Evolutionary conservation across 495 filamentous ascomycete species (phyloP).

Genomic region (Talaromyces borbonicus): DNA sequence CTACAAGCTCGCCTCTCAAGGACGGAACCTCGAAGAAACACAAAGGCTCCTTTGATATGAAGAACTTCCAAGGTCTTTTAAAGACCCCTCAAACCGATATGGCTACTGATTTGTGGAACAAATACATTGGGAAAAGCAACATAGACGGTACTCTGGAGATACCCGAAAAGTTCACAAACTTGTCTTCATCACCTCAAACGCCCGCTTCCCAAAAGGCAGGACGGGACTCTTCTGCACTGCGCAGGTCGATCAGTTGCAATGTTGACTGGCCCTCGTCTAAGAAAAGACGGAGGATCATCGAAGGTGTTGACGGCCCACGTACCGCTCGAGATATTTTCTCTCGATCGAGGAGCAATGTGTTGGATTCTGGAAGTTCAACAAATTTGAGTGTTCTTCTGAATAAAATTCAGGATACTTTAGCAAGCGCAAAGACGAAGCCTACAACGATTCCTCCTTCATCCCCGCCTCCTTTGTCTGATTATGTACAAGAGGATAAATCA

Average conservation of each 20-base stretch:
- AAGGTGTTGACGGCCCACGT: slow-evolving; percentile 18
- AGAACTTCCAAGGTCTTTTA: slow-evolving; percentile 44
- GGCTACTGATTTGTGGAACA: slow-evolving; percentile 76
- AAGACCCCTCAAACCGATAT: slow-evolving; percentile 76
- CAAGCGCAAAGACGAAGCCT: slow-evolving; percentile 24
- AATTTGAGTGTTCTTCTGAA: slow-evolving; percentile 54
- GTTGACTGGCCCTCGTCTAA: slow-evolving; percentile 47
- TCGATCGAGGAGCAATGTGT: slow-evolving; percentile 43
- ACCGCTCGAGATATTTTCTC: slow-evolving; percentile 32
- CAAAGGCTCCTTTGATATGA: slow-evolving; percentile 37
- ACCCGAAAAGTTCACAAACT: slow-evolving; percentile 47
- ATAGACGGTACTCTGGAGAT: slow-evolving; percentile 26
- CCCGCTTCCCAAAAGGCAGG: slow-evolving; percentile 32
- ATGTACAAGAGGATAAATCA: slow-evolving; percentile 25
- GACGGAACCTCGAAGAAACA: slow-evolving; percentile 29
- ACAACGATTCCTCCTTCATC: slow-evolving; percentile 39
- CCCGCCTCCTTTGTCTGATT: slow-evolving; percentile 36
- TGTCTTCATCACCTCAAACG: slow-evolving; percentile 63
- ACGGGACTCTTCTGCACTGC: slow-evolving; percentile 42
- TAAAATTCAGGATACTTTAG: slow-evolving; percentile 53
- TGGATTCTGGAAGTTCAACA: slow-evolving; percentile 40
- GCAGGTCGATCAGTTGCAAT: slow-evolving; percentile 66
- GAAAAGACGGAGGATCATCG: slow-evolving; percentile 41
- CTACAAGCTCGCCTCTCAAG: slow-evolving; percentile 57
- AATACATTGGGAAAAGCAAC: slow-evolving; percentile 49